Conservation (phyloP, 208 protist genomes). For the Trypanosoma vivax region DNA sequence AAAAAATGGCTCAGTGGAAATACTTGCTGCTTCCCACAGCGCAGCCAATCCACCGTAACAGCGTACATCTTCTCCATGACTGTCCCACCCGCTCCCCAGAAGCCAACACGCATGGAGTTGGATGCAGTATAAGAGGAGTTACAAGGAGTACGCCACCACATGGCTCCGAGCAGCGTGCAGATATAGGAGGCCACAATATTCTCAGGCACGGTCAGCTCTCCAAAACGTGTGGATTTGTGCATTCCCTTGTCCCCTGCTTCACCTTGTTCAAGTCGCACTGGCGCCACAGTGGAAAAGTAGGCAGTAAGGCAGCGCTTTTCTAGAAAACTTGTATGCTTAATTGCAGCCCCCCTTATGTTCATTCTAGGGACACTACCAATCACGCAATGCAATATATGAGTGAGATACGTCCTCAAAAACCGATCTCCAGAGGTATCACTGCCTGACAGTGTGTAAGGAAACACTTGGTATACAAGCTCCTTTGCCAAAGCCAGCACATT, state of each 20-base stretch:
- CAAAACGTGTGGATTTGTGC: constrained; percentile 5
- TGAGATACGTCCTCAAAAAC: constrained; percentile 11
- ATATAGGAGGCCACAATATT: constrained; percentile 42
- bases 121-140: background rate
- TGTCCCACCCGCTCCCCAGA: constrained; percentile 32
- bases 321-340: constrained; percentile 41
- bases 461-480: constrained; percentile 5
- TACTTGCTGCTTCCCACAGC: constrained; percentile 26
- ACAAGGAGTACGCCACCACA: constrained; percentile 20
- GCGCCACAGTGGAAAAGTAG: background rate
- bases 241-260: constrained; percentile 1
- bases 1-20: constrained; percentile 52
- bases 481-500: background rate
- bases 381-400: constrained; percentile 28
- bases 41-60: constrained; percentile 38
- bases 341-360: constrained; percentile 48
- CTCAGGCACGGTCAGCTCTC: constrained; percentile 27
- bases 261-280: no score
- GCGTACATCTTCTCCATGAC: constrained; percentile 28
- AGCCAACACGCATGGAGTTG: constrained; percentile 5
- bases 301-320: constrained; percentile 21
- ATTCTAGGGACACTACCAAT: constrained; percentile 32
- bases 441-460: constrained; percentile 14
- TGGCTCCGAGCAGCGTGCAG: constrained; percentile 23
- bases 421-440: background rate